Evolutionary conservation across 2,329 filamentous ascomycete species (phyloP).

Genomic region (Aureobasidium leucospermi): DNA sequence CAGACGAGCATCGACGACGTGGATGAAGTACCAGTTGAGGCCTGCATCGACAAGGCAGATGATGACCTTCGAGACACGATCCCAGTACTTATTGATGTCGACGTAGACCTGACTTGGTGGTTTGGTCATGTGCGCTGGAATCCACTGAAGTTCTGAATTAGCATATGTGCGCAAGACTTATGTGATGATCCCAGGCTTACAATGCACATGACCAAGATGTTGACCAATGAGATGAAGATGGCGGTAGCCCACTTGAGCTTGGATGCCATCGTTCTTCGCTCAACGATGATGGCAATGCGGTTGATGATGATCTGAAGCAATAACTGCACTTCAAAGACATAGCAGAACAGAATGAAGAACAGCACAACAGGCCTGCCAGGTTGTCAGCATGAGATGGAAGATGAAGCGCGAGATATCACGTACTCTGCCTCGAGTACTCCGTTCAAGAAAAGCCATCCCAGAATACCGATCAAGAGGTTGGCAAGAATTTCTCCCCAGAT

Average conservation of each 20-base stretch:
- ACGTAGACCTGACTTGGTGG: conserved; percentile 23
- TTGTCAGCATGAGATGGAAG: neutral
- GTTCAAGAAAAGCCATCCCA: conserved; percentile 26
- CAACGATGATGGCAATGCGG: conserved; percentile 22
- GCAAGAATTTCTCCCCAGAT: conserved; percentile 42
- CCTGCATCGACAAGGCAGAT: conserved; percentile 31
- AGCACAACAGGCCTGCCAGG: conserved; percentile 15
- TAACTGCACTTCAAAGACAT: conserved; percentile 16
- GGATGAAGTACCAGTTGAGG: conserved; percentile 35
- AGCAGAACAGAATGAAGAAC: conserved; percentile 21
- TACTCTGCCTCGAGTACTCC: conserved; percentile 4
- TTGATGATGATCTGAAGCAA: conserved; percentile 35
- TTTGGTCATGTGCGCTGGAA: conserved; percentile 31
- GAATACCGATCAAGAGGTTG: conserved; percentile 36
- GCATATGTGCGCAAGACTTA: neutral
- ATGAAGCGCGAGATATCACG: neutral
- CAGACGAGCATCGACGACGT: conserved; percentile 40
- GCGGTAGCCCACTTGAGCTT: conserved; percentile 32
- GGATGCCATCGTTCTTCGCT: conserved; percentile 19
- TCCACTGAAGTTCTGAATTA: conserved; percentile 22
- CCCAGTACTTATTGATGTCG: conserved; percentile 32
- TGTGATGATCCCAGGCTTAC: neutral
- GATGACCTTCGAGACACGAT: conserved; percentile 31
- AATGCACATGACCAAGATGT: conserved; percentile 21
- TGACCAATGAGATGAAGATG: conserved; percentile 32